Evolutionary conservation across 768 basidiomycete species (phyloP).

Genomic region (Collybiopsis luxurians): DNA sequence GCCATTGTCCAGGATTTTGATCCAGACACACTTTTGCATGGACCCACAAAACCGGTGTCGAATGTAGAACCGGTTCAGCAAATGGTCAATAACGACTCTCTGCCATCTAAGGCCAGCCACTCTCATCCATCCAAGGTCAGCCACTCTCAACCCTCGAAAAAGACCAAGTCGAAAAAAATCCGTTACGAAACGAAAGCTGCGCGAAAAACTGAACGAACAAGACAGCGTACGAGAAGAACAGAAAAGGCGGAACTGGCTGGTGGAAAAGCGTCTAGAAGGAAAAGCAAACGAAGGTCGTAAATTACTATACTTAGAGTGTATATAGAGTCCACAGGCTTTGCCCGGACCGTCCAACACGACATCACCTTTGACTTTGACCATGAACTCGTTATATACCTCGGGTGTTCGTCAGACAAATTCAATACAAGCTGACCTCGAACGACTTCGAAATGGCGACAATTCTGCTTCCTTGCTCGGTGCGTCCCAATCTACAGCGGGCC

Average conservation of each 20-base stretch:
- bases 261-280: conserved; percentile 53
- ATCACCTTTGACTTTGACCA: conserved; percentile 36
- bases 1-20: conserved; percentile 93
- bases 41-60: conserved; percentile 22
- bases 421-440: conserved; percentile 82
- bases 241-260: conserved; percentile 76
- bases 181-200: conserved; percentile 73
- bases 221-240: conserved; percentile 60
- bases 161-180: conserved; percentile 39
- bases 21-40: conserved; percentile 58
- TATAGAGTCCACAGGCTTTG: too few species aligned
- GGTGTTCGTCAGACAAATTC: conserved; percentile 91
- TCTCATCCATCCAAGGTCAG: conserved; percentile 17
- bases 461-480: conserved; percentile 83
- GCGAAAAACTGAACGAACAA: conserved; percentile 56
- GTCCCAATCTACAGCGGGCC: conserved; percentile 20
- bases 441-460: conserved; percentile 75
- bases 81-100: too few species aligned
- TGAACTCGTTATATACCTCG: conserved; percentile 95
- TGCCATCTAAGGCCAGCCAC: not conserved
- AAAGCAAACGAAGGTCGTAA: conserved; percentile 14
- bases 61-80: not conserved
- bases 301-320: too few species aligned
- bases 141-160: conserved; percentile 17
- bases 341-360: too few species aligned